A percentile compares a stretch with the other conserved stretches of the same genome.
phyloP scores from a whole-genome alignment of 768 basidiomycete species.

The Tephrocybe sp. region DNA sequence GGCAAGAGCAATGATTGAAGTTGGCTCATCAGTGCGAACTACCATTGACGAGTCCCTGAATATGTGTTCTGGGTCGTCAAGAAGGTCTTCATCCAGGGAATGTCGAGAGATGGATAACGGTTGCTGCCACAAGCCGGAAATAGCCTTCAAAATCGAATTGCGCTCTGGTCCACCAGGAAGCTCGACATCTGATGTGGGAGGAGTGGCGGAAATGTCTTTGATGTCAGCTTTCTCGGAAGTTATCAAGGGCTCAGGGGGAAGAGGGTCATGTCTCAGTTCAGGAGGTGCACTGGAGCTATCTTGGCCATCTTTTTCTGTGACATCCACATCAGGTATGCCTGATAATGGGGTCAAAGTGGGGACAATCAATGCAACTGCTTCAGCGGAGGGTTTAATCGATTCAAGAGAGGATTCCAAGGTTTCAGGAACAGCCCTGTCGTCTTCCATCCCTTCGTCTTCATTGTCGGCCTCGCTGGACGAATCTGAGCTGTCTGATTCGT shows the following conservation, averaged over 20 bases:
- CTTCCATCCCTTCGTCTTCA: conserved; percentile 49
- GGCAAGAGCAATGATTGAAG: conserved; percentile 94
- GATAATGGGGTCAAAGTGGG: conserved; percentile 20
- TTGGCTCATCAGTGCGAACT: conserved; percentile 94
- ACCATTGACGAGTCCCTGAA: conserved; percentile 95
- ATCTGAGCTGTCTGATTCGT: conserved; percentile 75
- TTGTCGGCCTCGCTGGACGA: conserved; percentile 58
- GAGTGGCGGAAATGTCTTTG: conserved; percentile 37
- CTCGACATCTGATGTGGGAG: conserved; percentile 54
- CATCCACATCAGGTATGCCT: conserved; percentile 6
- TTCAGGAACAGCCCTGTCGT: conserved; percentile 30
- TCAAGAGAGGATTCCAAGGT: conserved; percentile 26
- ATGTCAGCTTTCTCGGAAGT: conserved; percentile 30
- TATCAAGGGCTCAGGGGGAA: conserved; percentile 33
- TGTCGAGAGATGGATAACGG: conserved; percentile 48
- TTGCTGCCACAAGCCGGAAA: conserved; percentile 81
- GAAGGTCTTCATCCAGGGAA: conserved; percentile 65
- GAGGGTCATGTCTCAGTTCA: conserved; percentile 9
- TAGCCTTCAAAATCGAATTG: conserved; percentile 74
- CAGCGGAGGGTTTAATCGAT: conserved; percentile 21
- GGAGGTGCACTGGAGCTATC: not conserved
- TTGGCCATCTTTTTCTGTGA: not conserved
- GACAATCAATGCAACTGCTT: conserved; percentile 22
- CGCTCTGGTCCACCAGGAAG: conserved; percentile 53
- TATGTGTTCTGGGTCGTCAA: conserved; percentile 85